These are phyloP conservation scores for Rhizoclosmatium sp. DNA, from an alignment of 192 early-diverging fungal genomes.

Conservation along the genomic window DNA sequence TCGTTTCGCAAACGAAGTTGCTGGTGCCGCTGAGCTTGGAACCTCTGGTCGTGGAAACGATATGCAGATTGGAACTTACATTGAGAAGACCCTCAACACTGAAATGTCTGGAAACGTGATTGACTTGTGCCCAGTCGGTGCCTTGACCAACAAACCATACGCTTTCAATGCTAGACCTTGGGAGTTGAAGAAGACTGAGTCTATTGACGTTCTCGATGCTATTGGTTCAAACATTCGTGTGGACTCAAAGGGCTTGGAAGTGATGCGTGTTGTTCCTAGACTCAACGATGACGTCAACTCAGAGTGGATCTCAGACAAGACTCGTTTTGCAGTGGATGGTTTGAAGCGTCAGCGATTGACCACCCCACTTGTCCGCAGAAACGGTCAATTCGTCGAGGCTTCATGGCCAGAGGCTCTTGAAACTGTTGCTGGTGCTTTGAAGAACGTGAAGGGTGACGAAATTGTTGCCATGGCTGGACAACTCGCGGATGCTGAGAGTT, in stretches of 20 bases:
- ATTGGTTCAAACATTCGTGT: slow-evolving; percentile 95
- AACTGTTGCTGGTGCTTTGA: slow-evolving; percentile 72
- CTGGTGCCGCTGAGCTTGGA: slow-evolving; percentile 93
- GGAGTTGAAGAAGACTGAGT: slow-evolving; percentile 96
- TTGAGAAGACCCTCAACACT: slow-evolving; percentile 84
- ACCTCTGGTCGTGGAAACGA: slow-evolving; percentile 96
- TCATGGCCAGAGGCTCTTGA: slow-evolving; percentile 89
- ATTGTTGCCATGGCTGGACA: slow-evolving; percentile 91
- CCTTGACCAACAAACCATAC: slow-evolving; percentile 96
- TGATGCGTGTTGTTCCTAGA: slow-evolving; percentile 94
- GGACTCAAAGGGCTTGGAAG: slow-evolving; percentile 94
- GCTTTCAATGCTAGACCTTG: slow-evolving; percentile 93
- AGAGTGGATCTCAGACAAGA: slow-evolving; percentile 99
- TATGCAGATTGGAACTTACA: slow-evolving; percentile 98
- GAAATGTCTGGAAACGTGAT: slow-evolving; percentile 98
- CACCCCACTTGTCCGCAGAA: slow-evolving; percentile 85
- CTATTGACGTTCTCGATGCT: slow-evolving; percentile 94
- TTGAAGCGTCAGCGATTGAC: slow-evolving; percentile 96
- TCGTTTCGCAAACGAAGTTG: slow-evolving; percentile 97
- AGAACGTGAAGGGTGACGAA: slow-evolving; percentile 63
- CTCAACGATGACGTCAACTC: slow-evolving; percentile 98
- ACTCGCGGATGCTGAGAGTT: slow-evolving; percentile 90
- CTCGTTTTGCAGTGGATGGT: slow-evolving; percentile 93
- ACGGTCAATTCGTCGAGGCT: slow-evolving; percentile 80
- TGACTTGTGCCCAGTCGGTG: slow-evolving; percentile 98